These are phyloP conservation scores for Mimosa pudica DNA, from an alignment of 306 rosid genomes.

Conservation along the genomic window DNA sequence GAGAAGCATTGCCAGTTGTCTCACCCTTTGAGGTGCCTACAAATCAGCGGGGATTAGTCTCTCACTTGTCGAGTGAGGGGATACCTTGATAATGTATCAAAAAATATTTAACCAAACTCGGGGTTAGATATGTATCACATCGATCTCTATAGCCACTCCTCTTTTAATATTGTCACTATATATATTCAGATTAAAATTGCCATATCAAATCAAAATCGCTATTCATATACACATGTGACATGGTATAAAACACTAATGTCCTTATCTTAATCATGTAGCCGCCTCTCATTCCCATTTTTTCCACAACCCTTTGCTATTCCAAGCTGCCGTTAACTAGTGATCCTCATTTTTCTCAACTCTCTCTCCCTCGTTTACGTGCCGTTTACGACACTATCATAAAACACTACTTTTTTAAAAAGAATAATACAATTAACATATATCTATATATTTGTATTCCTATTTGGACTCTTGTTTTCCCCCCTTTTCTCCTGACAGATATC, in stretches of 20 bases:
- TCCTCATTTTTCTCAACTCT: constrained; percentile 30
- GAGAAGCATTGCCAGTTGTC: no score
- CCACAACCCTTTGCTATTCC: not conserved
- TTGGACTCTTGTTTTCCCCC: constrained; percentile 10
- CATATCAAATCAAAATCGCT: not conserved
- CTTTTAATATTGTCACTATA: not conserved
- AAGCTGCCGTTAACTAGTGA: not conserved
- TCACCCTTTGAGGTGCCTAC: no score
- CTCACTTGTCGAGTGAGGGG: no score
- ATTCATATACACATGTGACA: not conserved
- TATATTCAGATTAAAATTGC: not conserved
- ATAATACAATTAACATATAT: not conserved
- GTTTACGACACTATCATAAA: constrained; percentile 50
- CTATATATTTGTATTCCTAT: not conserved
- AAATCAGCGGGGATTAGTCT: no score
- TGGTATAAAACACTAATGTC: not conserved
- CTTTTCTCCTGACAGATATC: constrained; percentile 15
- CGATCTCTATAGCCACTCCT: not conserved
- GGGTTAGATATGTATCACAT: not conserved
- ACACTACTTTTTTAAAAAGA: no score
- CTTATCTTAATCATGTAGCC: constrained; percentile 53
- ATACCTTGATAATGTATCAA: no score
- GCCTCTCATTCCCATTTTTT: constrained; percentile 43
- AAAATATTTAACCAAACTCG: no score
- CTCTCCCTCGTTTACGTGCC: constrained; percentile 51